A percentile compares a stretch with the other conserved stretches of the same genome.
phyloP scores from a whole-genome alignment of 169 alveolate species.

The Plasmodium berghei region DNA sequence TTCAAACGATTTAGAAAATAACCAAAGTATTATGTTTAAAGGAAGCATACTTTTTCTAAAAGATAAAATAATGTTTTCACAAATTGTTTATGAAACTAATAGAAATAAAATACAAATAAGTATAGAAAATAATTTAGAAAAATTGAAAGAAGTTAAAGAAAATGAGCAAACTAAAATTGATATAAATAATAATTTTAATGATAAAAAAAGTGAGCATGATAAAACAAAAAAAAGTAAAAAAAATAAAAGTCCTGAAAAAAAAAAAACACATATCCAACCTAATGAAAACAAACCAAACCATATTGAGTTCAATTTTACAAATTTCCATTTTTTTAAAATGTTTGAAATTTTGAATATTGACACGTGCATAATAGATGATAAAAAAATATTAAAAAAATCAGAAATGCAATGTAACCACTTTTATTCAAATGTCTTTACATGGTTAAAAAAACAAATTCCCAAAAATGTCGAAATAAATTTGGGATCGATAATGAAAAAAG shows the following conservation, averaged over 20 bases:
- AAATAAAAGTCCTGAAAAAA: background rate
- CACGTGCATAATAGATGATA: constrained; percentile 32
- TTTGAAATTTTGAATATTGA: constrained; percentile 14
- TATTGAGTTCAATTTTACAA: background rate
- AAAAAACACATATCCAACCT: background rate
- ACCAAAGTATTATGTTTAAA: too few species aligned
- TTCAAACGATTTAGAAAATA: too few species aligned
- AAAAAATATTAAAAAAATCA: background rate
- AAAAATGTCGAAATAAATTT: constrained; percentile 2
- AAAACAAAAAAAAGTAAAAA: background rate
- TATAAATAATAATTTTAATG: background rate
- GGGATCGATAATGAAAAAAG: background rate
- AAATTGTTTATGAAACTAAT: background rate
- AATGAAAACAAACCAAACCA: background rate
- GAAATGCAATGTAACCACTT: too few species aligned
- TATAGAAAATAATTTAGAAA: background rate
- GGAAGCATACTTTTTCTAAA: constrained; percentile 3
- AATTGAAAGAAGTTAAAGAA: background rate
- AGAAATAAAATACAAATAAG: background rate
- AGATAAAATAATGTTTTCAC: background rate
- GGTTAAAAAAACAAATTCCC: background rate
- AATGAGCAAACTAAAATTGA: background rate
- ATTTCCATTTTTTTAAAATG: constrained; percentile 18
- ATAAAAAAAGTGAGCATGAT: background rate
- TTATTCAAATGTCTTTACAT: too few species aligned